These are phyloP conservation scores for Neoconidiobolus thromboides DNA, from an alignment of 371 early-diverging fungal genomes.

Conservation along the genomic window DNA sequence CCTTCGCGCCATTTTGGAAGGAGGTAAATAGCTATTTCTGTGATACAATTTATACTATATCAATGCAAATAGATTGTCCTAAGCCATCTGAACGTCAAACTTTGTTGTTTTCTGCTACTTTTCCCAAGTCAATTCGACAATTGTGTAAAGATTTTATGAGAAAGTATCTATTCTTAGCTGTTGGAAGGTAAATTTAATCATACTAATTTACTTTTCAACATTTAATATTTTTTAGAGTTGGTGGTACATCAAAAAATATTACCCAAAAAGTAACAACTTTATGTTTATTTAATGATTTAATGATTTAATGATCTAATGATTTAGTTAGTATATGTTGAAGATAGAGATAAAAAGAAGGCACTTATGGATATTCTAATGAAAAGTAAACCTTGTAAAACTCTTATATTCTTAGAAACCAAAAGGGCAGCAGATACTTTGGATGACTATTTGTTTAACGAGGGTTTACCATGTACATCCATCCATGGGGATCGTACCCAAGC, in stretches of 20 bases:
- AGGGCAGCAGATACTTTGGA: not conserved
- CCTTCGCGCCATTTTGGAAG: conserved; percentile 31
- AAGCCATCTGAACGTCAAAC: not conserved
- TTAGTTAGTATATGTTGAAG: not conserved
- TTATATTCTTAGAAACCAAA: conserved; percentile 1
- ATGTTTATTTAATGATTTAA: not conserved
- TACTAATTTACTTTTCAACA: not conserved
- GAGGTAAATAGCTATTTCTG: conserved; percentile 13
- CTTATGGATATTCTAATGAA: conserved; percentile 7
- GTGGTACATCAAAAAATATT: conserved; percentile 9
- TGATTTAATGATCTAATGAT: not conserved
- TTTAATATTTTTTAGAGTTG: not conserved
- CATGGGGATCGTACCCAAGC: not conserved
- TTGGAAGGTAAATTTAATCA: not conserved
- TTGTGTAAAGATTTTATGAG: conserved; percentile 6
- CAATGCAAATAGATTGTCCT: not conserved
- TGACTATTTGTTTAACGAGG: not conserved
- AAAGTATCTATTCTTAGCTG: not conserved
- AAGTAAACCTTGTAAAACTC: conserved; percentile 3
- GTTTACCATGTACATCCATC: not conserved
- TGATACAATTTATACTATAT: not conserved
- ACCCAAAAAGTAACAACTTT: not conserved
- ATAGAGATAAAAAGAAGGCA: conserved; percentile 2
- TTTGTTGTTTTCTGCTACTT: not conserved
- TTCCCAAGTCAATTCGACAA: not conserved